Evolutionary conservation across 345 rosid genomes (phyloP), one percentile per base, ranked within the genome.

Genomic region (Hevea brasiliensis): DNA sequence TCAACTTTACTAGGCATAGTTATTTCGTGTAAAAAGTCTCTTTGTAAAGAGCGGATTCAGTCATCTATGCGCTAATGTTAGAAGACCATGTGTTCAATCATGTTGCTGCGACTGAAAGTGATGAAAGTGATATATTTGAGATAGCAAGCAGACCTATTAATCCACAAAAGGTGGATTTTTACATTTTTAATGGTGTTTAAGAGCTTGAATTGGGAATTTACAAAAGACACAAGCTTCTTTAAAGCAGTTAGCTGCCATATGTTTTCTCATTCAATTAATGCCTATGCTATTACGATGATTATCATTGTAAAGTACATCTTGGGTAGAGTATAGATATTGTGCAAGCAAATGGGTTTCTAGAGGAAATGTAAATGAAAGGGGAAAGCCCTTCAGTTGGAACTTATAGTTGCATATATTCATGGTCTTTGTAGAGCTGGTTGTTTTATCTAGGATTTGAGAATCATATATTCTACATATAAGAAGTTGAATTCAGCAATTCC

Each of bases 401-500:
- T 54, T 79, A 82, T 65, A 21, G 87, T n/a, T 59, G 76, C 80
- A 13, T 82, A 73, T 75, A 77, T 89, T 35, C 29, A 21, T 63
- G 90, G 85, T 75, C 84, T 87, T 62, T 83, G 90, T 78, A 82
- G 79, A 78, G 75, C 60, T 48, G 85, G 89, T 59, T 56, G 17
- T 51, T 56, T 68, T 66, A 35, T 88, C 42, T 47, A 27, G 71
- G 21, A 64, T 75, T 72, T 79, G 74, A 80, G 70, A 71, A 54
- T 10, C 29, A 61, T n/a, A n/a, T n/a, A n/a, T n/a, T n/a, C n/a
- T n/a, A n/a, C n/a, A n/a, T n/a, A n/a, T n/a, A 32, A 32, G 37
- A 32, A 32, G 37, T 32, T 32, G 37, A 32, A n/a, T n/a, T n/a
- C n/a, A n/a, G 3, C 37, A 32, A 32, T 32, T 32, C 37, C n/a